Percentiles rank a stretch among this genome's conserved stretches.
Conservation (phyloP, 495 filamentous ascomycete genomes). For the Ramalina intermedia region DNA sequence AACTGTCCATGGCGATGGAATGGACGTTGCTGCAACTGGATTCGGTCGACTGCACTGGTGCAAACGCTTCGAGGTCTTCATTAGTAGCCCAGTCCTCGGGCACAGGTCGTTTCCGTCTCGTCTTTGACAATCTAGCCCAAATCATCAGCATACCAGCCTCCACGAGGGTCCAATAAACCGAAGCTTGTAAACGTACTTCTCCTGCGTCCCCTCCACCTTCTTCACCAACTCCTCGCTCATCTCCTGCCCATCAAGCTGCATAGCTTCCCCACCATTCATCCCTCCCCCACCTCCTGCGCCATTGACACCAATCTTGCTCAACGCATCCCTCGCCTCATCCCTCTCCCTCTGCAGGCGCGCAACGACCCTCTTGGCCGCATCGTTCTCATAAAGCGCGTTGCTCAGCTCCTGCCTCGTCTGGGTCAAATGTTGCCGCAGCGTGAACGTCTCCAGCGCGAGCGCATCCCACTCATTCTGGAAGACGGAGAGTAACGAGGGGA, state of each 20-base stretch:
- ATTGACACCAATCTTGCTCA: slow-evolving; percentile 64
- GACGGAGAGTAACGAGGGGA: slow-evolving; percentile 87
- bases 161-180: slow-evolving; percentile 1
- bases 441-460: slow-evolving; percentile 76
- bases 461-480: slow-evolving; percentile 99
- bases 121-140: slow-evolving; percentile 54
- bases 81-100: slow-evolving; percentile 72
- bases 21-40: slow-evolving; percentile 48
- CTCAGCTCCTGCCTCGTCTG: slow-evolving; percentile 88
- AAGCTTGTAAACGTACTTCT: slow-evolving; percentile 40
- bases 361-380: slow-evolving; percentile 88
- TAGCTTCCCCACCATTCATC: slow-evolving; percentile 55
- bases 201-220: slow-evolving; percentile 64
- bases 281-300: slow-evolving; percentile 23
- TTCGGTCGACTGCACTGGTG: slow-evolving; percentile 44
- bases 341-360: slow-evolving; percentile 75
- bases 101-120: slow-evolving; percentile 72
- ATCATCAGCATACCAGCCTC: slow-evolving; percentile 10
- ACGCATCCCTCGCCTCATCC: slow-evolving; percentile 85
- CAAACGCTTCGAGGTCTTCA: slow-evolving; percentile 56
- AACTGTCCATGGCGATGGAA: slow-evolving; percentile 49
- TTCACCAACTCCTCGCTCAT: slow-evolving; percentile 58
- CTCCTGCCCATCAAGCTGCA: slow-evolving; percentile 71
- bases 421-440: slow-evolving; percentile 70
- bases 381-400: slow-evolving; percentile 87